phyloP scores from a whole-genome alignment of 1,284 basidiomycete species.

The Pseudozyma hubeiensis region DNA sequence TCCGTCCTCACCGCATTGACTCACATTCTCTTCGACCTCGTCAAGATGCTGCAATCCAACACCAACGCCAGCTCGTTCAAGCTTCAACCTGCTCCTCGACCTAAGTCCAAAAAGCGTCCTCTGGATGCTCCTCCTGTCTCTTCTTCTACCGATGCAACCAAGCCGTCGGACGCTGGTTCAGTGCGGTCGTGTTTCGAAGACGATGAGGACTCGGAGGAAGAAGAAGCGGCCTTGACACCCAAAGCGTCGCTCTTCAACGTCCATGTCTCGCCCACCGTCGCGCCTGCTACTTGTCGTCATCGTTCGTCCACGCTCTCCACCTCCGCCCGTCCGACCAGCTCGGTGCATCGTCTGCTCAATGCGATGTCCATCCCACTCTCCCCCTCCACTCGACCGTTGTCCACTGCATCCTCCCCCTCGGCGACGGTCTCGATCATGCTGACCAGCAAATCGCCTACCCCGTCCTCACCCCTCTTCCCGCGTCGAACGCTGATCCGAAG shows the following conservation, averaged over 20 bases:
- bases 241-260: constrained; percentile 11
- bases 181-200: constrained; percentile 24
- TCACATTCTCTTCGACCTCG: too few species aligned
- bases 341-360: constrained; percentile 13
- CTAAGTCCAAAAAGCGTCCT: constrained; percentile 30
- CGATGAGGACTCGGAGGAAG: constrained; percentile 8
- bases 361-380: constrained; percentile 11
- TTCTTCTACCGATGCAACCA: not conserved
- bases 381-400: not conserved
- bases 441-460: constrained; percentile 23
- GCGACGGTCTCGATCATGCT: constrained; percentile 15
- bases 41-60: constrained; percentile 32
- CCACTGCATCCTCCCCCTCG: not conserved
- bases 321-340: constrained; percentile 1
- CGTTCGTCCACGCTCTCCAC: constrained; percentile 18
- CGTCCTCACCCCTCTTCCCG: constrained; percentile 34
- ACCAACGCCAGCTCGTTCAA: constrained; percentile 24
- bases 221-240: constrained; percentile 13
- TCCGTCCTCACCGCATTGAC: not conserved
- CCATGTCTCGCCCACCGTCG: not conserved
- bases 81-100: constrained; percentile 43
- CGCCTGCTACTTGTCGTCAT: not conserved
- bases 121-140: constrained; percentile 8
- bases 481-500: constrained; percentile 32
- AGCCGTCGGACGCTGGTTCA: not conserved